A percentile compares a stretch with the other conserved stretches of the same genome.
Evolutionary conservation across 2,329 filamentous ascomycete genomes (phyloP).

Genomic region (Epichloe elymi): DNA sequence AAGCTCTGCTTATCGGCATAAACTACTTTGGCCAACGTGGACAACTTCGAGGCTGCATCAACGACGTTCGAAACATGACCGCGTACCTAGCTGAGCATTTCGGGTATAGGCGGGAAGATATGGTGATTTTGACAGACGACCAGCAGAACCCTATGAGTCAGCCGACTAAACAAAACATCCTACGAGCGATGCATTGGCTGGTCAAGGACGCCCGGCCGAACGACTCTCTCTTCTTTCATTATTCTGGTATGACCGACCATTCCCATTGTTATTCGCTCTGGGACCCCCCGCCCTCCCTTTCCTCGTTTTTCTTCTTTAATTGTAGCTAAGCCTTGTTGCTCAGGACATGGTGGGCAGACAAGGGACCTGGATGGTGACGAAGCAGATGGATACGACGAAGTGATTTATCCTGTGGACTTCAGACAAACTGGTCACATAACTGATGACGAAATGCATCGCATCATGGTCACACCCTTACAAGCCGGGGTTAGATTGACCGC

Average conservation of each 20-base stretch:
- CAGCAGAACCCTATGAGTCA: constrained; percentile 97
- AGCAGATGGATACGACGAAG: constrained; percentile 70
- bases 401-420: constrained; percentile 76
- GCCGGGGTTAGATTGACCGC: constrained; percentile 46
- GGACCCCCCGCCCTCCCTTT: background rate
- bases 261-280: no score
- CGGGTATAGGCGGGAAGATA: constrained; percentile 87
- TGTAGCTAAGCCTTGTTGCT: background rate
- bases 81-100: constrained; percentile 79
- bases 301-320: no score
- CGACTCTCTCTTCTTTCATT: constrained; percentile 95
- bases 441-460: constrained; percentile 70
- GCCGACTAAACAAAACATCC: constrained; percentile 87
- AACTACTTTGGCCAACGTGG: constrained; percentile 93
- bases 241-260: constrained; percentile 49
- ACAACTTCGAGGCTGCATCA: constrained; percentile 86
- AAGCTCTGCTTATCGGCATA: constrained; percentile 85
- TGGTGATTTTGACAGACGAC: constrained; percentile 93
- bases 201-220: constrained; percentile 87
- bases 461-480: constrained; percentile 48
- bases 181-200: constrained; percentile 95
- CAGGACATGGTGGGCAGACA: constrained; percentile 70
- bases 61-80: constrained; percentile 96
- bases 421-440: constrained; percentile 68
- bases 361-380: constrained; percentile 69